Evolutionary conservation across 805 yeast species (phyloP).

Genomic region (Sugiyamaella qingdaonensis): DNA sequence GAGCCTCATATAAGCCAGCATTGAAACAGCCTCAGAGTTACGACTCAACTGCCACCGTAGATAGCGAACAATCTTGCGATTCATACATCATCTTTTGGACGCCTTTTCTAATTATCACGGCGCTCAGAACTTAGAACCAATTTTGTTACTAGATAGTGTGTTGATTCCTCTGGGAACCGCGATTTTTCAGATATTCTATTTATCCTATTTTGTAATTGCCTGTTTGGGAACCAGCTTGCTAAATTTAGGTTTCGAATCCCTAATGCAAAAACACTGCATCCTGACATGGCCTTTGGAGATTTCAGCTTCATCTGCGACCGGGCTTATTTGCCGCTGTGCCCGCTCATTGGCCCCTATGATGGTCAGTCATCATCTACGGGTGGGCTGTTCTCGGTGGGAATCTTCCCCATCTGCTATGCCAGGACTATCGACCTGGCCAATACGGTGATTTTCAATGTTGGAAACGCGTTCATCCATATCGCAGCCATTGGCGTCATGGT

Average conservation of each 20-base stretch:
- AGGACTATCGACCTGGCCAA: slow-evolving; percentile 84
- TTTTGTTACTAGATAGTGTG: not conserved
- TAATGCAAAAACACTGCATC: not conserved
- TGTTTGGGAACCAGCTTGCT: not conserved
- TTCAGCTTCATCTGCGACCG: slow-evolving; percentile 58
- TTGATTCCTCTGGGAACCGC: no score
- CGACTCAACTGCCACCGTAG: no score
- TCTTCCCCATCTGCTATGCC: slow-evolving; percentile 76
- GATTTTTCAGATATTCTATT: no score
- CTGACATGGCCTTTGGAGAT: slow-evolving; percentile 60
- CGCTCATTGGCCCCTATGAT: slow-evolving; percentile 55
- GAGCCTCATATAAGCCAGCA: no score
- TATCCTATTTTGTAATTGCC: not conserved
- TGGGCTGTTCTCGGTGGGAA: slow-evolving; percentile 43
- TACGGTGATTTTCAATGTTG: slow-evolving; percentile 84
- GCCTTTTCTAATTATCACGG: not conserved
- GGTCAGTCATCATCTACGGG: slow-evolving; percentile 19
- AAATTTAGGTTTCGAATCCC: not conserved
- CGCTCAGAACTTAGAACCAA: not conserved
- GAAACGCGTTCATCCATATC: slow-evolving; percentile 81
- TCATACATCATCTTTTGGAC: not conserved
- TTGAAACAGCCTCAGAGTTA: no score
- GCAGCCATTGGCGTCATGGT: slow-evolving; percentile 62
- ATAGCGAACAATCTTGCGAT: not conserved
- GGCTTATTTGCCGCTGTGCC: slow-evolving; percentile 76